Base-by-base conservation (phyloP, 192 early-diverging fungal genomes). In the Coemansia sp. region DNA sequence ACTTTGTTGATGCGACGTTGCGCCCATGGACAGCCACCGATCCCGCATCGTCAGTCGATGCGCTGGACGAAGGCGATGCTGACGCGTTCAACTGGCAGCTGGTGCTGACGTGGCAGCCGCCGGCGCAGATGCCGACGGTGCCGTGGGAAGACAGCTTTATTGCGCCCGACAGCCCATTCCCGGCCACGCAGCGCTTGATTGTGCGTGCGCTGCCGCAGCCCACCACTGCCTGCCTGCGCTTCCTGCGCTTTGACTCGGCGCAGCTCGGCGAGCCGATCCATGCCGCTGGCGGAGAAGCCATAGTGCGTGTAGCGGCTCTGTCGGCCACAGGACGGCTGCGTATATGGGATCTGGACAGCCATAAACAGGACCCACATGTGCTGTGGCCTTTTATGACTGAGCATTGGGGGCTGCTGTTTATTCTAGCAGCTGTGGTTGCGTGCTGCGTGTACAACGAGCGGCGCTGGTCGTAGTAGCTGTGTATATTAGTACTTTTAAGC, bases 391-490 rank as follows among this genome's bases (percentile, higher is more conserved):
- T 79, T 58, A 49, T 79, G 21, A 73, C 76, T 14, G 76, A 73
- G 57, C 76, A 79, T 42, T 79, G 76, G 76, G 76, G 76, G 5
- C 71, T 79, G 40, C 69, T 79, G 71, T 79, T 79, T 21, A 79
- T 79, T 47, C 54, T 79, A n/a, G 67, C 67, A 3, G 76, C 70
- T 2, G 76, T 72, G 24, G 53, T 79, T 6, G 60, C 71, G 7
- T 79, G 76, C 62, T 79, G 76, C 25, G 70, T 79, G n/a, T 79
- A 79, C 42, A 79, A 79, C 25, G 76, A 79, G 63, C 66, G 76
- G 7, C 70, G 76, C 51, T 79, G 76, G 76, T 54, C 47, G 37
- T 79, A 50, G 70, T n/a, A 15, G 21, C 26, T n/a, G 12, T 24
- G 14, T 46, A 28, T 36, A 49, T 23, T 49, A 61, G 5, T 31